A percentile compares a stretch with the other conserved stretches of the same genome.
Evolutionary conservation across 805 yeast species (phyloP).

Genomic region (Starmerella davenportii): DNA sequence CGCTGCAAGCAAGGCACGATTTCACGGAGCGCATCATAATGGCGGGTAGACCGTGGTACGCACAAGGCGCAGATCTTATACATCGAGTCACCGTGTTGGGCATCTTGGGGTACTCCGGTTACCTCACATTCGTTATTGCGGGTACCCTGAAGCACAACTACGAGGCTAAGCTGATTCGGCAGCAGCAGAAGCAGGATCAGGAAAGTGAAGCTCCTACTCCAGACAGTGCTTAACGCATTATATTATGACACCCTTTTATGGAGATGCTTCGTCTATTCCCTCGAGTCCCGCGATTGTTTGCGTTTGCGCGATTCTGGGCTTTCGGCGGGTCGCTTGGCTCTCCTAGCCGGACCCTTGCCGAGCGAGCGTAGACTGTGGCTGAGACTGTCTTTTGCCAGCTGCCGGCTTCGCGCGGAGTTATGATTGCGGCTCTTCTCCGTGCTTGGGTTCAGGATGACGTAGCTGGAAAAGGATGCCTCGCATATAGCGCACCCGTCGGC

Average conservation of each 20-base stretch:
- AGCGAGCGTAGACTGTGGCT: constrained; percentile 29
- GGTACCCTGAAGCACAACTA: constrained; percentile 8
- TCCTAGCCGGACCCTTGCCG: too few relatives aligned
- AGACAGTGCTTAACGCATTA: not conserved
- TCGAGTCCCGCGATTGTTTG: not conserved
- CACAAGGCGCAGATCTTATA: constrained; percentile 48
- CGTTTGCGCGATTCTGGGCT: constrained; percentile 1
- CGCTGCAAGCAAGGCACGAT: too few relatives aligned
- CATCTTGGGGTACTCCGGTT: constrained; percentile 36
- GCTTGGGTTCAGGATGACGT: constrained; percentile 27
- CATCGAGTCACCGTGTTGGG: constrained; percentile 58
- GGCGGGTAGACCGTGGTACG: constrained; percentile 47
- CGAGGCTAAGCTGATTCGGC: constrained; percentile 6
- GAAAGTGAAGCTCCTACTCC: not conserved
- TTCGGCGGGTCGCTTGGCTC: constrained; percentile 6
- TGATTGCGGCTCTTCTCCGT: constrained; percentile 15
- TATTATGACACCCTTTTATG: not conserved
- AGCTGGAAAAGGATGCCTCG: constrained; percentile 12
- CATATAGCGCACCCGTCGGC: constrained; percentile 24
- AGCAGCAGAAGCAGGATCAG: constrained; percentile 5
- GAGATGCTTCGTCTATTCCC: not conserved
- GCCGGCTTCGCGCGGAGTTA: constrained; percentile 17
- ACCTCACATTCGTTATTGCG: constrained; percentile 16
- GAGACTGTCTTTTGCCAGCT: constrained; percentile 18
- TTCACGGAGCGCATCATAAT: too few relatives aligned